These are phyloP conservation scores for Phlyctochytrium arcticum DNA, from an alignment of 192 early-diverging fungal genomes.

Conservation along the genomic window DNA sequence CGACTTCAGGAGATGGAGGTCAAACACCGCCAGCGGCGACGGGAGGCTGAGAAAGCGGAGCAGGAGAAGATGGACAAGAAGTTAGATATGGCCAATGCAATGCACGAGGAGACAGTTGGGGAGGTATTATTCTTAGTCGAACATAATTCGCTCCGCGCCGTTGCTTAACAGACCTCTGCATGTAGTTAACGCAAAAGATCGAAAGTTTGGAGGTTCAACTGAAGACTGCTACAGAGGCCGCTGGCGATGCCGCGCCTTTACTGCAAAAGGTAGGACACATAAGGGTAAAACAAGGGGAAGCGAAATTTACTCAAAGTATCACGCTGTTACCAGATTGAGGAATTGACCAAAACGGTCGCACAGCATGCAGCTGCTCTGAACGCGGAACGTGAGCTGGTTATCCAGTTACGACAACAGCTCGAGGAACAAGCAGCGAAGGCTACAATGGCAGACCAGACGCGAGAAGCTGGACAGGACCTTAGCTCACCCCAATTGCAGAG, in stretches of 20 bases:
- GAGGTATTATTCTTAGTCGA: background rate
- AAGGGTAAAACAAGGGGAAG: no score
- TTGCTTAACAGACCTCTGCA: no score
- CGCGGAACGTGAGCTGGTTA: background rate
- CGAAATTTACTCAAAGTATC: no score
- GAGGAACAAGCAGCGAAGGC: no score
- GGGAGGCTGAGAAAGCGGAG: background rate
- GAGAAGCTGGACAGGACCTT: background rate
- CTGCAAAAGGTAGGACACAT: no score
- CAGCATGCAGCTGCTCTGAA: background rate
- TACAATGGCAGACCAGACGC: no score
- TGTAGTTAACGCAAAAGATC: no score
- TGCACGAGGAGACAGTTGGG: background rate
- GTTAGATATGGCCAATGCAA: conserved; percentile 15
- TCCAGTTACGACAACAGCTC: background rate
- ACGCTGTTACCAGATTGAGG: no score
- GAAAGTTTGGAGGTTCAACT: no score
- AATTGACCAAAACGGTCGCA: background rate
- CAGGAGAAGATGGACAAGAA: conserved; percentile 5
- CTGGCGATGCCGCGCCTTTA: no score
- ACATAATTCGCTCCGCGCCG: background rate
- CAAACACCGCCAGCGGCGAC: background rate
- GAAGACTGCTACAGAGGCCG: no score
- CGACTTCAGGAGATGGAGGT: conserved; percentile 13
- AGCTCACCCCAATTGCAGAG: background rate